Base-by-base conservation (phyloP, 1,284 basidiomycete genomes). In the Moesziomyces sp. region DNA sequence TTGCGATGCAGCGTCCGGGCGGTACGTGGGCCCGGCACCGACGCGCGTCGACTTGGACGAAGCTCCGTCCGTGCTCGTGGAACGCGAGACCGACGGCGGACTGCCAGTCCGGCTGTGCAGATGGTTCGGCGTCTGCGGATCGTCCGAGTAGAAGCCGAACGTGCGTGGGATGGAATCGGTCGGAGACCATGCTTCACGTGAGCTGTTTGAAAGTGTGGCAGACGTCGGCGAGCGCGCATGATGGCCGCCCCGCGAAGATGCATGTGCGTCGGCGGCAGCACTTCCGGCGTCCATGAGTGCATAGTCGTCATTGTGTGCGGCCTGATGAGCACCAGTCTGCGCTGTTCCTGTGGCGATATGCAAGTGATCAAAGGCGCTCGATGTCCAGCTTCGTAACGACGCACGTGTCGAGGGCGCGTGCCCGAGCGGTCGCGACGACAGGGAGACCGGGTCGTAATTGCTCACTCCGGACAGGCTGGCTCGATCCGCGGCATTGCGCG, bases 341-440 rank as follows among this genome's bases (percentile, higher is more conserved):
- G 38, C 50, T 19, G n/a, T 35, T 28, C 55, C 56, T 3, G 59
- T 52, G n/a, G 54, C 58, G 6, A 53, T 24, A 11, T 56, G 58
- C 28, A 62, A 33, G 18, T 55, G 53, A 14, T 74, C 71, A 35
- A 61, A 62, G 3, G 61, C 70, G 42, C 60, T 58, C 21, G 71
- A 74, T 5, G 71, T 65, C 71, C 71, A 74, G 49, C 71, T 69
- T 6, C 71, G 61, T 58, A 74, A 38, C 9, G 71, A 74, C 24
- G 19, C 58, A 10, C 71, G 65, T n/a, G 19, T 42, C 6, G 71
- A 68, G 5, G 58, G 43, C 5, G 52, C 63, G 40, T 66, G 70
- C 14, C 55, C 56, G 6, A 67, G 57, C 3, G 58, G 69, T 14
- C 58, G 55, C 19, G 47, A 52, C 16, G 47, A 45, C 24, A 70